A percentile compares a stretch with the other conserved stretches of the same genome.
Conservation (phyloP, 306 rosid genomes). For the Pyrus communis region DNA sequence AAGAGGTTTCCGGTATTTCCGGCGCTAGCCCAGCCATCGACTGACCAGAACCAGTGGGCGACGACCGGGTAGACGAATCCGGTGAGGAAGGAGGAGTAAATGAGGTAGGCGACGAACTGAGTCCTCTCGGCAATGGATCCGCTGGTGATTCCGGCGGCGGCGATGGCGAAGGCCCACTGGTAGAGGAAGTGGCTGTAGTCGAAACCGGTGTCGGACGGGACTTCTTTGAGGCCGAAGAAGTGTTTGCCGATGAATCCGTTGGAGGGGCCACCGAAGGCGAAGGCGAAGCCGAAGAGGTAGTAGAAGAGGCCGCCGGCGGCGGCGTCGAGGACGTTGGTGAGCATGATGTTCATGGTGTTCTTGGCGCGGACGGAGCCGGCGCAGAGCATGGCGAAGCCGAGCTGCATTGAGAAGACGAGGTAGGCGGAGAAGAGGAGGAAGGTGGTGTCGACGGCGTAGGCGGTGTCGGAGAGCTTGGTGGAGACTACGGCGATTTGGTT, state of each 20-base stretch:
- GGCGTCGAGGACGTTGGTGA: conserved; percentile 90
- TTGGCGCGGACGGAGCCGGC: conserved; percentile 99
- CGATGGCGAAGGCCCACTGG: conserved; percentile 97
- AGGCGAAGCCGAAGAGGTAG: conserved; percentile 91
- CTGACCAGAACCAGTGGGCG: conserved; percentile 90
- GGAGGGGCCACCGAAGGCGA: conserved; percentile 73
- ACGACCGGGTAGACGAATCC: conserved; percentile 89
- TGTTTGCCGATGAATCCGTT: conserved; percentile 82
- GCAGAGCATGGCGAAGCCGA: conserved; percentile 96
- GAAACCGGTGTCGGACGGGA: conserved; percentile 9
- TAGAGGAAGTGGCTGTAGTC: conserved; percentile 71
- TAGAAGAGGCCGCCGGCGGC: conserved; percentile 83
- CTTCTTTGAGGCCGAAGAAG: conserved; percentile 52
- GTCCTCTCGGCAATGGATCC: conserved; percentile 92
- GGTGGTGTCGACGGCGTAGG: conserved; percentile 55
- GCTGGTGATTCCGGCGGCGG: conserved; percentile 89
- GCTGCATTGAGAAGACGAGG: conserved; percentile 98
- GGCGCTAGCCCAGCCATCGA: conserved; percentile 77
- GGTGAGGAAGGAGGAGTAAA: conserved; percentile 76
- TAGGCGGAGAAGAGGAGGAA: conserved; percentile 90
- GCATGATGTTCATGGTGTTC: conserved; percentile 99
- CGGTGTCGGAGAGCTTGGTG: conserved; percentile 35
- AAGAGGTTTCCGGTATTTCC: conserved; percentile 14
- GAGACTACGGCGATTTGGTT: conserved; percentile 26
- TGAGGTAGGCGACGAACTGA: conserved; percentile 76